phyloP scores from a whole-genome alignment of 257 asterid species.

The Solanum bulbocastanum region DNA sequence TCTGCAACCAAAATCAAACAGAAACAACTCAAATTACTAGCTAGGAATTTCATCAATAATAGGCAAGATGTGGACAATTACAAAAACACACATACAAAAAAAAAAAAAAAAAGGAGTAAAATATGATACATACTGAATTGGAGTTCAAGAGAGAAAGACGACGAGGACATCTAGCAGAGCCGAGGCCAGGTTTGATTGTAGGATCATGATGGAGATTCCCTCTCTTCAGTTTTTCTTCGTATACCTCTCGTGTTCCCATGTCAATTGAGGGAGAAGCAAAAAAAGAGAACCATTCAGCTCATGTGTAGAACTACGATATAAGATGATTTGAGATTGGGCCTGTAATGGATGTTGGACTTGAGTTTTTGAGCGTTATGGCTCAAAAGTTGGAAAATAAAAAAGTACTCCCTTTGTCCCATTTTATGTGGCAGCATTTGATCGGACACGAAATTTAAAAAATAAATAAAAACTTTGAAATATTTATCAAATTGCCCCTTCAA shows the following conservation, averaged over 20 bases:
- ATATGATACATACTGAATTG: conserved; percentile 13
- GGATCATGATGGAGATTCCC: conserved; percentile 68
- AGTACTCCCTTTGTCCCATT: too few species aligned
- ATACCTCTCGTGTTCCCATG: conserved; percentile 82
- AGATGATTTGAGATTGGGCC: not conserved
- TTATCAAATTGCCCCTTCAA: too few species aligned
- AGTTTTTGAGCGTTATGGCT: not conserved
- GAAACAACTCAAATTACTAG: not conserved
- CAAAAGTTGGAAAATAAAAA: not conserved
- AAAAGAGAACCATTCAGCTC: not conserved
- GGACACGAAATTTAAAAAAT: too few species aligned
- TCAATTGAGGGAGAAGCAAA: too few species aligned
- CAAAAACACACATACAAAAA: not conserved
- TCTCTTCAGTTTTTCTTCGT: conserved; percentile 62
- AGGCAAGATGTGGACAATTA: not conserved
- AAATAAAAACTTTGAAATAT: too few species aligned
- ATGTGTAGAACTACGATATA: not conserved
- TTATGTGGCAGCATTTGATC: too few species aligned
- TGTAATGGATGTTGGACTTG: not conserved
- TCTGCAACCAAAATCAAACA: conserved; percentile 16
- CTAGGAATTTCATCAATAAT: conserved; percentile 13
- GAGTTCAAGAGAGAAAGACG: conserved; percentile 57
- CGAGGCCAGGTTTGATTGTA: conserved; percentile 74
- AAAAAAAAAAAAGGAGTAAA: not conserved
- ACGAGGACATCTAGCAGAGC: conserved; percentile 77